Conservation (phyloP, 495 filamentous ascomycete species). For the Aspergillus ostianus region DNA sequence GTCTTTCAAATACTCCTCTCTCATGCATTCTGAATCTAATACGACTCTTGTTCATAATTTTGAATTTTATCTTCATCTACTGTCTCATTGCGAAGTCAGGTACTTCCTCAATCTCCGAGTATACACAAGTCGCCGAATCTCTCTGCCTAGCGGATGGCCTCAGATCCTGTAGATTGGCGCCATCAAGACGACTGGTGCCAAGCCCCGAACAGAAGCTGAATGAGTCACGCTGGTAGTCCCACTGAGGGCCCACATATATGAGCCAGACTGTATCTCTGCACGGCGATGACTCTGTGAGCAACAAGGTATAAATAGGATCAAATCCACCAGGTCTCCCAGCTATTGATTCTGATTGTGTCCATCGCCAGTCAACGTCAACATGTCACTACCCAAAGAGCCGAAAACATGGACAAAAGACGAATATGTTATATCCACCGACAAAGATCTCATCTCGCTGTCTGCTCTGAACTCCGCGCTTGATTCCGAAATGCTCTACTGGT, state of each 20-base stretch:
- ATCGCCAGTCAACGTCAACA: neutral
- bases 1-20: too few relatives aligned
- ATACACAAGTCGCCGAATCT: neutral
- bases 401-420: slow-evolving; percentile 23
- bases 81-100: too few relatives aligned
- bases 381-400: slow-evolving; percentile 15
- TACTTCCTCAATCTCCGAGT: too few relatives aligned
- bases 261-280: neutral
- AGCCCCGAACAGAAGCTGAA: neutral
- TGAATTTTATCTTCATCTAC: too few relatives aligned
- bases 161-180: neutral
- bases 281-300: too few relatives aligned
- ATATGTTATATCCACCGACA: slow-evolving; percentile 53
- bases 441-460: slow-evolving; percentile 42
- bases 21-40: too few relatives aligned
- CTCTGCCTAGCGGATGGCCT: neutral
- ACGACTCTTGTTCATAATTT: too few relatives aligned
- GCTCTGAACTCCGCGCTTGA: slow-evolving; percentile 51
- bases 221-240: neutral
- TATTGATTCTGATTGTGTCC: neutral
- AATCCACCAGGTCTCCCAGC: neutral
- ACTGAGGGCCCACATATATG: neutral
- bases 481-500: slow-evolving; percentile 57
- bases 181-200: neutral
- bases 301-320: neutral